Percentiles rank a stretch among this genome's conserved stretches.
phyloP scores from a whole-genome alignment of 176 grass and related monocot genomes.

The Oryza nivara region DNA sequence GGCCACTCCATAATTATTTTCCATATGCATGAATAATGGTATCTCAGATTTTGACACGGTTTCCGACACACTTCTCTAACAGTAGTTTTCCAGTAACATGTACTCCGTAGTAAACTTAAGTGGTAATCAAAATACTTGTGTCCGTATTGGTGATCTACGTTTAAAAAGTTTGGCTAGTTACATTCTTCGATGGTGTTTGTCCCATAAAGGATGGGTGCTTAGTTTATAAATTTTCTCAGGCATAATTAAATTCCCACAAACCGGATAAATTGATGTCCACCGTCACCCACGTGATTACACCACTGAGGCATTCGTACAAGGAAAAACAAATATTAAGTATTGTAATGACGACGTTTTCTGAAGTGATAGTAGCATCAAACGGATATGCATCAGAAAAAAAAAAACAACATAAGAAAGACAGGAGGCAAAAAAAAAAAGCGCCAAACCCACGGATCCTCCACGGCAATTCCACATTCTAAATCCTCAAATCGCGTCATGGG shows the following conservation, averaged over 20 bases:
- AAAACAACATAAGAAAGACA: not conserved
- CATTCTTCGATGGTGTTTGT: not conserved
- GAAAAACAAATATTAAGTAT: not conserved
- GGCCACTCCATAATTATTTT: not conserved
- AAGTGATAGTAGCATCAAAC: slow-evolving; percentile 13
- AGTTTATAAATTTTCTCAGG: slow-evolving; percentile 9
- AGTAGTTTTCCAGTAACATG: slow-evolving; percentile 3
- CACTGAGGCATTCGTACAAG: not conserved
- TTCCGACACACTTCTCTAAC: not conserved
- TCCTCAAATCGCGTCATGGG: not conserved
- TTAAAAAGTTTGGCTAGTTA: not conserved
- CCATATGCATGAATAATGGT: slow-evolving; percentile 2
- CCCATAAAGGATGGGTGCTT: not conserved
- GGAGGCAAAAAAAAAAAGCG: not conserved
- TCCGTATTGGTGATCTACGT: not conserved
- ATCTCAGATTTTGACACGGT: not conserved
- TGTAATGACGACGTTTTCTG: slow-evolving; percentile 6
- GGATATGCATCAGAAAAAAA: slow-evolving; percentile 7
- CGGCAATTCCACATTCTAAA: slow-evolving; percentile 10
- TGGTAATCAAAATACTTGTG: not conserved
- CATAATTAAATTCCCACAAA: not conserved
- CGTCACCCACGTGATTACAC: not conserved
- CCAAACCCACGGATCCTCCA: not conserved
- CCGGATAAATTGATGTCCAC: not conserved
- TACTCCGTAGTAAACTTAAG: not conserved